Evolutionary conservation across 495 filamentous ascomycete genomes (phyloP).

Genomic region (Rhizodiscina lignyota): DNA sequence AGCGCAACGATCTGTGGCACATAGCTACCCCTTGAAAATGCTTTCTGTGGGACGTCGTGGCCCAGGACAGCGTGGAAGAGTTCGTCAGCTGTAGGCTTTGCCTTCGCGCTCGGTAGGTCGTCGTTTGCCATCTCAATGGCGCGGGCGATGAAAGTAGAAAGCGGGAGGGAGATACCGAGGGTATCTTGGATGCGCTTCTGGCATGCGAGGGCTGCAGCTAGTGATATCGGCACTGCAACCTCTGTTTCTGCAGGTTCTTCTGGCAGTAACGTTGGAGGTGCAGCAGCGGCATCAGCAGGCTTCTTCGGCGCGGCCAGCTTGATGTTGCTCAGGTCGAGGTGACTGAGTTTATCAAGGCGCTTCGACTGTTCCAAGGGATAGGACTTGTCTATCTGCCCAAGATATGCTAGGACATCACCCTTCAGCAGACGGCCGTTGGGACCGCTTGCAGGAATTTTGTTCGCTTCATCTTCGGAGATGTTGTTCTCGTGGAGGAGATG

Average conservation of each 20-base stretch:
- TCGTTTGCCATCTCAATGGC: slow-evolving; percentile 78
- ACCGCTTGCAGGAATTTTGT: slow-evolving; percentile 72
- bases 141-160: slow-evolving; percentile 73
- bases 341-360: slow-evolving; percentile 53
- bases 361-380: slow-evolving; percentile 53
- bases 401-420: slow-evolving; percentile 83
- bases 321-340: slow-evolving; percentile 90
- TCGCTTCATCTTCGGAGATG: slow-evolving; percentile 49
- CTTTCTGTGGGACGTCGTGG: slow-evolving; percentile 20
- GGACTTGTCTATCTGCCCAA: slow-evolving; percentile 54
- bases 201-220: slow-evolving; percentile 56
- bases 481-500: slow-evolving; percentile 64
- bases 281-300: slow-evolving; percentile 21
- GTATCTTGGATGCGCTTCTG: slow-evolving; percentile 63
- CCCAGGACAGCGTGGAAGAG: slow-evolving; percentile 83
- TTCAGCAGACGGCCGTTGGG: slow-evolving; percentile 84
- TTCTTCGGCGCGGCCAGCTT: slow-evolving; percentile 41
- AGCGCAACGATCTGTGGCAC: slow-evolving; percentile 58
- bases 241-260: slow-evolving; percentile 30
- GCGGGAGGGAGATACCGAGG: slow-evolving; percentile 61
- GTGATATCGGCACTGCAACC: slow-evolving; percentile 56
- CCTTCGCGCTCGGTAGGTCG: slow-evolving; percentile 49
- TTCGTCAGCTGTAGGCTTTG: slow-evolving; percentile 54
- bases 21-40: slow-evolving; percentile 41
- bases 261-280: slow-evolving; percentile 12